Evolutionary conservation across 2,329 filamentous ascomycete genomes (phyloP), one percentile per base, ranked within the genome.

Genomic region (Pseudogymnoascus sp.): DNA sequence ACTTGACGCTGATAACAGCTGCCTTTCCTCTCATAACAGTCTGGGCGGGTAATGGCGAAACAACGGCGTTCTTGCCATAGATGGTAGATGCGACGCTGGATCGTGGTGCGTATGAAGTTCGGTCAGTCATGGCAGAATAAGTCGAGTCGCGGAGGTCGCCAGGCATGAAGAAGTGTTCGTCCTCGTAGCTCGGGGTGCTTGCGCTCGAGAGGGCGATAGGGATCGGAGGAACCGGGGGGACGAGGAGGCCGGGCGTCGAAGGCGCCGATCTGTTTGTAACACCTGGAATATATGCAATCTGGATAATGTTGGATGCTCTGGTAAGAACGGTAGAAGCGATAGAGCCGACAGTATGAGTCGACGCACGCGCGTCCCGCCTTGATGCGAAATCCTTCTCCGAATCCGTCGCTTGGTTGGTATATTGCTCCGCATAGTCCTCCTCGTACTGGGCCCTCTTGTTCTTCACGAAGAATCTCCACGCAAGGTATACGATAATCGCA

Each of bases 231-330:
- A 99, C 93, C 0, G 93, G 93, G n/a, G 93, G 92, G 4, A 96
- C 90, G 61, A 93, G 83, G 19, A 92, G 79, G 41, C 86, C 87
- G 2, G 91, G 90, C 0, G 92, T 93, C n/a, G 89, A 88, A 4
- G 90, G 90, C 6, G 88, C 87, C 11, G 93, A 92, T 69, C 93
- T 86, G 78, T 97, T 97, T 66, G 92, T 97, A 71, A 98, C 93
- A 66, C 95, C 95, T 13, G 95, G 95, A 69, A 99, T 98, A 76
- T 98, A 99, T 64, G 95, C 95, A 77, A 99, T 99, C 78, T 98
- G 95, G 72, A 99, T 99, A 74, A 99, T 93, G 79, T 99, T 99
- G 72, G 95, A 98, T 60, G 95, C 95, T 67, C 95, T 88, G 16
- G 95, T 98, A 66, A 97, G 84, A 65, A 98, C 92, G 25, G 93